A percentile compares a stretch with the other conserved stretches of the same genome.
Conservation (phyloP, 2,329 filamentous ascomycete species). For the Helotiales sp. region DNA sequence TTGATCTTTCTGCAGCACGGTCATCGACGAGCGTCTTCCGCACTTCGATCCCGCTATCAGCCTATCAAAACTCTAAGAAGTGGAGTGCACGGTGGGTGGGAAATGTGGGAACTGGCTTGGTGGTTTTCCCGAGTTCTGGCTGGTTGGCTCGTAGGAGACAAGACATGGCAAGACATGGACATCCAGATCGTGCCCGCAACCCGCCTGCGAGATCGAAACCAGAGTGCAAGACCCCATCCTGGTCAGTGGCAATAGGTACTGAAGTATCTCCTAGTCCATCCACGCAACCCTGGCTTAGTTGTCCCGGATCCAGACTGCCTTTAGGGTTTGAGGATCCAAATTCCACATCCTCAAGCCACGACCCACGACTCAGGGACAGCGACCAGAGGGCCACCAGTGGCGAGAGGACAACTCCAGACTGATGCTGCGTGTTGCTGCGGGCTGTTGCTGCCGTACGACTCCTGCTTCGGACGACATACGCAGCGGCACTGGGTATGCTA, state of each 20-base stretch:
- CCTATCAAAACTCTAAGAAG: slow-evolving; percentile 17
- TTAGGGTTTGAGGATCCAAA: background rate
- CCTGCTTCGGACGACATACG: background rate
- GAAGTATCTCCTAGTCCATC: background rate
- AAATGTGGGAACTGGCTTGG: background rate
- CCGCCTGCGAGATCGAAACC: slow-evolving; percentile 20
- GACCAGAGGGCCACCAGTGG: background rate
- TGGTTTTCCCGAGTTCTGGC: too few species aligned
- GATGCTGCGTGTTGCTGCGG: background rate
- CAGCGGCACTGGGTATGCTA: slow-evolving; percentile 1
- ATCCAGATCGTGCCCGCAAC: slow-evolving; percentile 19
- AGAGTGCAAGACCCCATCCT: slow-evolving; percentile 6
- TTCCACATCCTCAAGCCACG: slow-evolving; percentile 4
- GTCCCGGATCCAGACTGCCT: background rate
- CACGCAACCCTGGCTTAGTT: background rate
- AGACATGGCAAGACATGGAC: background rate
- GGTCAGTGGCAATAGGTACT: background rate
- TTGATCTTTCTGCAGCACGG: background rate
- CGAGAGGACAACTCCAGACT: background rate
- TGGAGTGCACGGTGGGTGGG: slow-evolving; percentile 11
- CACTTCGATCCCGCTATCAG: slow-evolving; percentile 9
- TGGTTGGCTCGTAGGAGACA: background rate
- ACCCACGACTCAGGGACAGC: slow-evolving; percentile 23
- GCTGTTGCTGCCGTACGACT: background rate
- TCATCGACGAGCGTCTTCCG: slow-evolving; percentile 8